Evolutionary conservation across 495 filamentous ascomycete genomes (phyloP).

Genomic region (Tuber aestivum): DNA sequence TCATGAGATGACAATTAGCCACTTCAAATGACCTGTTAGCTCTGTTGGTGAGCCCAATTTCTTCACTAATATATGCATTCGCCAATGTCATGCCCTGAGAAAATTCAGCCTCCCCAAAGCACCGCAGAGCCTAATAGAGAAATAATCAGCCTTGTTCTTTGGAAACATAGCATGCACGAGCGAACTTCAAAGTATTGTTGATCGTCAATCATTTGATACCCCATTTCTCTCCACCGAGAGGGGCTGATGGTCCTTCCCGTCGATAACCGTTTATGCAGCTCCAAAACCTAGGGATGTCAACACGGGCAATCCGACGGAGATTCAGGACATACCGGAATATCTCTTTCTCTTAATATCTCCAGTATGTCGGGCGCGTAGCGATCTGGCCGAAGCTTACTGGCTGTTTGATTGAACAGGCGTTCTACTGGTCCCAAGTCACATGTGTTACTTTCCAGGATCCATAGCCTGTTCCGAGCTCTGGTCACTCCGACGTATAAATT

Average conservation of each 20-base stretch:
- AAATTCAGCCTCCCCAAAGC: conserved; percentile 18
- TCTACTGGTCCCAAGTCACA: conserved; percentile 7
- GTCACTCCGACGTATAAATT: conserved; percentile 27
- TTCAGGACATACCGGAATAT: not conserved
- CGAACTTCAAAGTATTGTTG: conserved; percentile 4
- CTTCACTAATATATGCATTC: conserved; percentile 15
- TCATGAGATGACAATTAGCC: conserved; percentile 12
- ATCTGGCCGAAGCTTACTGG: not conserved
- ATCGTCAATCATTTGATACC: conserved; percentile 27
- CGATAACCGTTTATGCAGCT: not conserved
- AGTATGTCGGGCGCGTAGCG: conserved; percentile 11
- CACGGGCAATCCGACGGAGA: not conserved
- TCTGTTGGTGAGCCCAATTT: conserved; percentile 8
- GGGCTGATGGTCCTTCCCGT: conserved; percentile 13
- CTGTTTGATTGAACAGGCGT: conserved; percentile 14
- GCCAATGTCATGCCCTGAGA: conserved; percentile 3
- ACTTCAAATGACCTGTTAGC: conserved; percentile 11
- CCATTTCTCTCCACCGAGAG: conserved; percentile 25
- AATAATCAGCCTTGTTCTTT: conserved; percentile 7
- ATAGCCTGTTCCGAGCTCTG: conserved; percentile 19
- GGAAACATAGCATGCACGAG: not conserved
- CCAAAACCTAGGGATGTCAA: conserved; percentile 11
- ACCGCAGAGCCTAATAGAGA: conserved; percentile 12
- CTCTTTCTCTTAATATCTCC: conserved; percentile 7
- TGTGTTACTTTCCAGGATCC: conserved; percentile 20